Evolutionary conservation across 345 rosid species (phyloP).

Genomic region (Sisymbrium altissimum): DNA sequence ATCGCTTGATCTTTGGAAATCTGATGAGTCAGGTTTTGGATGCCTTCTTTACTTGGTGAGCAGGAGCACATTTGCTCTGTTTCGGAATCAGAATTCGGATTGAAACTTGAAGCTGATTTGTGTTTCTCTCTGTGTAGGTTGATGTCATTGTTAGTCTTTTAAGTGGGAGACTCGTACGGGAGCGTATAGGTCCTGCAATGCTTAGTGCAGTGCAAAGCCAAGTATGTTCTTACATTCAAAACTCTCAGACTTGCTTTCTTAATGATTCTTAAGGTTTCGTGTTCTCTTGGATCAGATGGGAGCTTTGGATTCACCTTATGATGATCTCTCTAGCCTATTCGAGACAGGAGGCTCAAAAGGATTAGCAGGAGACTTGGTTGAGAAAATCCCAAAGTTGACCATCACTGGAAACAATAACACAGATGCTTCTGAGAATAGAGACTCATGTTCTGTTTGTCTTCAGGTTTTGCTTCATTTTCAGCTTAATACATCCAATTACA

Average conservation of each 20-base stretch:
- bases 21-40: conserved; percentile 86
- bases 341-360: conserved; percentile 79
- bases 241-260: not conserved
- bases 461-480: conserved; percentile 56
- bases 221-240: conserved; percentile 43
- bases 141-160: conserved; percentile 96
- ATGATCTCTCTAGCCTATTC: conserved; percentile 72
- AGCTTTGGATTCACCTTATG: conserved; percentile 67
- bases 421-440: conserved; percentile 81
- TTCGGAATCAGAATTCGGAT: not conserved
- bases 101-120: not conserved
- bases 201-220: conserved; percentile 98
- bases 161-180: conserved; percentile 93
- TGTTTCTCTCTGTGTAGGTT: conserved; percentile 47
- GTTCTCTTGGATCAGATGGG: conserved; percentile 63
- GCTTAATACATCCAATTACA: not conserved
- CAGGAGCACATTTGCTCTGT: conserved; percentile 5
- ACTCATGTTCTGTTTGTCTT: conserved; percentile 91
- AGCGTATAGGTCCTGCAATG: conserved; percentile 97
- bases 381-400: conserved; percentile 81
- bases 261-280: not conserved
- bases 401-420: conserved; percentile 56
- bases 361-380: conserved; percentile 66
- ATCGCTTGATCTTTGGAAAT: conserved; percentile 84
- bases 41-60: conserved; percentile 93